Percentiles rank a stretch among this genome's conserved stretches.
Evolutionary conservation across 768 basidiomycete genomes (phyloP).

Genomic region (Leccinellum rugosiceps): DNA sequence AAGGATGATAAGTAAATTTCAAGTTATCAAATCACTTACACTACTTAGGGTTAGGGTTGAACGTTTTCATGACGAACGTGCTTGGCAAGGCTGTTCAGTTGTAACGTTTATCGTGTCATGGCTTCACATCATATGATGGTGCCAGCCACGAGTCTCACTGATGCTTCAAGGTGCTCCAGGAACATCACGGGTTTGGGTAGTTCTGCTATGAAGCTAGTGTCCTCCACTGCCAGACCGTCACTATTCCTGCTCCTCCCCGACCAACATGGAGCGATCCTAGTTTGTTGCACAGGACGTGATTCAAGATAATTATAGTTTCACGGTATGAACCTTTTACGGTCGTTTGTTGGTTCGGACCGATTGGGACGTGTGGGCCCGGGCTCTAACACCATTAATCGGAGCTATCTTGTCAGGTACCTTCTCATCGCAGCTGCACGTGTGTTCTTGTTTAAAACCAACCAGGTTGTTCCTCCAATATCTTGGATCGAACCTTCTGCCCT

Average conservation of each 20-base stretch:
- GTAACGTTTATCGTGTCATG: background rate
- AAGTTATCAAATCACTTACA: background rate
- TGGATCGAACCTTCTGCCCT: background rate
- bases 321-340: conserved; percentile 5
- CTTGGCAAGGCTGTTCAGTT: background rate
- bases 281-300: background rate
- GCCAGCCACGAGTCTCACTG: background rate
- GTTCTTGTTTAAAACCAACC: conserved; percentile 22
- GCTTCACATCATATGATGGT: background rate
- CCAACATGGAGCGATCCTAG: background rate
- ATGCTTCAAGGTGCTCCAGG: background rate
- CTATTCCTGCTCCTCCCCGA: background rate
- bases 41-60: conserved; percentile 5
- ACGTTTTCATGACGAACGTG: conserved; percentile 15
- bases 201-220: conserved; percentile 4
- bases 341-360: background rate
- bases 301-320: background rate
- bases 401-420: background rate
- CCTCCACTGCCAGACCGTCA: background rate
- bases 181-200: conserved; percentile 4
- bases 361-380: background rate
- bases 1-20: background rate
- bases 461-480: background rate
- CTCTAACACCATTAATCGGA: conserved; percentile 5
- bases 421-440: conserved; percentile 21